phyloP scores from a whole-genome alignment of 192 early-diverging fungal species.

The Dissophora ornata region DNA sequence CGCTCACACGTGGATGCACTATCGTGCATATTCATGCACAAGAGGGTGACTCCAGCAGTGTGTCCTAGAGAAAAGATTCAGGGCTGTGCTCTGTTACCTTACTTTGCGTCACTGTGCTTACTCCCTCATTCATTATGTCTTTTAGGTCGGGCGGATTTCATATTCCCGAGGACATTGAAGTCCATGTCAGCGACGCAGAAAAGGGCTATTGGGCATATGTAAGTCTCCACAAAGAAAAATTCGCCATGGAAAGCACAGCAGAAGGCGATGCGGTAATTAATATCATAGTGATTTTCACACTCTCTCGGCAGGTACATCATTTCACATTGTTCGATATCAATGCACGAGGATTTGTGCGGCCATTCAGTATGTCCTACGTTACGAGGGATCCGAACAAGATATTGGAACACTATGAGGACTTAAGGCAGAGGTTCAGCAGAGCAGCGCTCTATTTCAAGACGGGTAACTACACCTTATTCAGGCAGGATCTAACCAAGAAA shows the following conservation, averaged over 20 bases:
- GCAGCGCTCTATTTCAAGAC: slow-evolving; percentile 61
- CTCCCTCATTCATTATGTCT: neutral
- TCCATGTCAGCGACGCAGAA: slow-evolving; percentile 60
- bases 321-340: slow-evolving; percentile 66
- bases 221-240: too few species aligned
- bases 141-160: slow-evolving; percentile 48
- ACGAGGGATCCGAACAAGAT: slow-evolving; percentile 62
- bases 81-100: neutral
- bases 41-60: neutral
- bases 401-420: slow-evolving; percentile 52
- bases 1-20: too few species aligned
- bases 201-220: slow-evolving; percentile 64
- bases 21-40: slow-evolving; percentile 14
- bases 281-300: slow-evolving; percentile 7
- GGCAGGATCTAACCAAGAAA: slow-evolving; percentile 56
- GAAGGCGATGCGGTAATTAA: too few species aligned
- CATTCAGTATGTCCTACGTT: slow-evolving; percentile 62
- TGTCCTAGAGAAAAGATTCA: neutral
- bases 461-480: slow-evolving; percentile 63
- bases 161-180: slow-evolving; percentile 66
- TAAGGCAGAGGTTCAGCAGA: slow-evolving; percentile 57
- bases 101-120: slow-evolving; percentile 2
- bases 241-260: too few species aligned
- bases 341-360: slow-evolving; percentile 64
- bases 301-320: slow-evolving; percentile 57